Evolutionary conservation across 2,329 filamentous ascomycete species (phyloP).

Genomic region (Diaporthe sp.): DNA sequence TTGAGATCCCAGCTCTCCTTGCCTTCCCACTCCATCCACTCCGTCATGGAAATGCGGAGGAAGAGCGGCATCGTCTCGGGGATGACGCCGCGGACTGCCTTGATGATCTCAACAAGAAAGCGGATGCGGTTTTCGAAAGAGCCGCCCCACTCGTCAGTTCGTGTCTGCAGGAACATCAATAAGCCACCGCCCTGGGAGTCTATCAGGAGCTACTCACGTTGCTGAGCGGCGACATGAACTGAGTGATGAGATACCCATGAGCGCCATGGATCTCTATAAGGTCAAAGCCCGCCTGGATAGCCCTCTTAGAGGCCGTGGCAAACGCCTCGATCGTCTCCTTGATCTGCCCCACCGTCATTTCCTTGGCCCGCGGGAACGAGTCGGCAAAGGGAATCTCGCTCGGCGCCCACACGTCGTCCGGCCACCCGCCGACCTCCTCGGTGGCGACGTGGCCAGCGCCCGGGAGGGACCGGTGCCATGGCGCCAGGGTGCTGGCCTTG

Average conservation of each 20-base stretch:
- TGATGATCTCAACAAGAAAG: slow-evolving; percentile 67
- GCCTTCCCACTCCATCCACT: slow-evolving; percentile 68
- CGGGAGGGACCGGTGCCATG: slow-evolving; percentile 81
- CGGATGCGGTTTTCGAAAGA: slow-evolving; percentile 75
- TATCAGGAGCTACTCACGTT: slow-evolving; percentile 56
- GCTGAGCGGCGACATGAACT: slow-evolving; percentile 72
- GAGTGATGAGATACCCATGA: slow-evolving; percentile 75
- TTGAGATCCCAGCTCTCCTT: slow-evolving; percentile 75
- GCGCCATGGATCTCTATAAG: slow-evolving; percentile 77
- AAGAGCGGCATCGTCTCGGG: slow-evolving; percentile 68
- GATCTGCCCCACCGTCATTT: slow-evolving; percentile 78
- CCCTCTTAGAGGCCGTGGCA: slow-evolving; percentile 67
- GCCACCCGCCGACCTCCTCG: slow-evolving; percentile 67
- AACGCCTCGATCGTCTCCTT: slow-evolving; percentile 72
- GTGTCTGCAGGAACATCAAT: slow-evolving; percentile 52
- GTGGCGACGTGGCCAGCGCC: slow-evolving; percentile 64
- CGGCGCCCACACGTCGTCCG: slow-evolving; percentile 65
- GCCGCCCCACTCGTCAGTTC: slow-evolving; percentile 76
- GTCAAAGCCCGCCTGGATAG: slow-evolving; percentile 80
- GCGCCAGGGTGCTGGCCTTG: slow-evolving; percentile 71
- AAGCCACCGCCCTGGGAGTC: too few species aligned
- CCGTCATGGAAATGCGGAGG: slow-evolving; percentile 71
- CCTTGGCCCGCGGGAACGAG: slow-evolving; percentile 72
- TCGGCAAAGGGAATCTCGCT: slow-evolving; percentile 71
- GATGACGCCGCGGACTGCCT: slow-evolving; percentile 63